Evolutionary conservation across 495 filamentous ascomycete genomes (phyloP).

Genomic region (Usnea hakonensis): DNA sequence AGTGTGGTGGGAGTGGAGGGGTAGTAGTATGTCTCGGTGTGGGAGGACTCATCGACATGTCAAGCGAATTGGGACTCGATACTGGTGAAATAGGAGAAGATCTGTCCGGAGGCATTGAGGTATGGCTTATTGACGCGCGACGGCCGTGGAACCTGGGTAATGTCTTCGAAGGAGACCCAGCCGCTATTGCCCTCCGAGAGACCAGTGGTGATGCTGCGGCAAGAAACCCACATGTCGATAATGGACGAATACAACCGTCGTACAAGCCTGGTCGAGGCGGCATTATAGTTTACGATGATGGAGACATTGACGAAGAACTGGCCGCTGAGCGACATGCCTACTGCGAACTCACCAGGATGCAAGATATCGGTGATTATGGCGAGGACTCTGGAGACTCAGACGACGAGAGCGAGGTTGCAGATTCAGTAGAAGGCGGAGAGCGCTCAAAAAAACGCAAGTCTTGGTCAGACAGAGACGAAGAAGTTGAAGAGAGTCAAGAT

Average conservation of each 20-base stretch:
- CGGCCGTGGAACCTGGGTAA: constrained; percentile 93
- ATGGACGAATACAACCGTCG: constrained; percentile 59
- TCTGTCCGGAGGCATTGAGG: constrained; percentile 68
- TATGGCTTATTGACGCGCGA: constrained; percentile 88
- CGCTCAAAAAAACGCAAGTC: constrained; percentile 71
- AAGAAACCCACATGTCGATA: constrained; percentile 43
- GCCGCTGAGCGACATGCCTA: constrained; percentile 68
- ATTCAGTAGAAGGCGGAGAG: constrained; percentile 23
- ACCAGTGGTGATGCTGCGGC: constrained; percentile 45
- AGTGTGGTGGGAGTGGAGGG: constrained; percentile 70
- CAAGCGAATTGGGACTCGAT: constrained; percentile 59
- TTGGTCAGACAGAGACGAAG: constrained; percentile 65
- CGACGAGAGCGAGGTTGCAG: constrained; percentile 32
- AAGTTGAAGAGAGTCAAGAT: constrained; percentile 55
- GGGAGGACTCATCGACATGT: constrained; percentile 82
- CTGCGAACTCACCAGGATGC: constrained; percentile 76
- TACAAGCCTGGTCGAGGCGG: constrained; percentile 75
- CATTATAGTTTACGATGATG: constrained; percentile 89
- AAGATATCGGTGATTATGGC: constrained; percentile 69
- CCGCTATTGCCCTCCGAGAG: constrained; percentile 41
- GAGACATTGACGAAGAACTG: constrained; percentile 89
- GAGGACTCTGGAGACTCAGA: constrained; percentile 41
- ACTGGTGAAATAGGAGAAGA: constrained; percentile 45
- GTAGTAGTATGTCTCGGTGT: constrained; percentile 88
- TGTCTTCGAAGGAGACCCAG: constrained; percentile 69